These are phyloP conservation scores for Halophytophthora batemanensis DNA, from an alignment of 352 stramenopile genomes.

Conservation along the genomic window DNA sequence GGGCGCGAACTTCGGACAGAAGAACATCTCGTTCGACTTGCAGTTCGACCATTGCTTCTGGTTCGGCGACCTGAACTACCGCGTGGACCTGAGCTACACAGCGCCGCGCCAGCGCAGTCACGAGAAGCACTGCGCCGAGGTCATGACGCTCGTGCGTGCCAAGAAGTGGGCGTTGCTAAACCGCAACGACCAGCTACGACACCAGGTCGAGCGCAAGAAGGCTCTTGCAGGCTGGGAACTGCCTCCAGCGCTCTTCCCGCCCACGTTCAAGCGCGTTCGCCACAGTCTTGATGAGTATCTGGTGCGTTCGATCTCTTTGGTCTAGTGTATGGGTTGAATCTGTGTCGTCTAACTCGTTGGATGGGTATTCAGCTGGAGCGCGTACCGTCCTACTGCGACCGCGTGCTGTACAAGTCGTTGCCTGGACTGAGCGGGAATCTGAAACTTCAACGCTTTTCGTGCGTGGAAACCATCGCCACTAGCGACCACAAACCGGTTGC, in stretches of 20 bases:
- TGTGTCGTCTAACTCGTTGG: neutral
- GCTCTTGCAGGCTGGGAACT: conserved; percentile 66
- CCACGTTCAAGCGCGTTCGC: conserved; percentile 83
- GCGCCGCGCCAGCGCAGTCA: conserved; percentile 40
- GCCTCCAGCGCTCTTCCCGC: conserved; percentile 58
- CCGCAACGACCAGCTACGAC: conserved; percentile 74
- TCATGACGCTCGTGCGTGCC: conserved; percentile 49
- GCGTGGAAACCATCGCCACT: conserved; percentile 60
- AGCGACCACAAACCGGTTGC: conserved; percentile 86
- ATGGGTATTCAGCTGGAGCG: conserved; percentile 45
- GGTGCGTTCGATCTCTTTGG: conserved; percentile 8
- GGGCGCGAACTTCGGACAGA: conserved; percentile 51
- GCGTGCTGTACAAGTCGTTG: conserved; percentile 80
- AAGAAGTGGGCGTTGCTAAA: conserved; percentile 68
- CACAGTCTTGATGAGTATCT: conserved; percentile 34
- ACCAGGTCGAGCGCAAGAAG: conserved; percentile 57
- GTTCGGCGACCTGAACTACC: conserved; percentile 88
- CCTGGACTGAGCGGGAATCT: conserved; percentile 49
- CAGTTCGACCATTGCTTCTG: conserved; percentile 87
- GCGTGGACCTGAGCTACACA: conserved; percentile 68
- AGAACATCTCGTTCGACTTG: conserved; percentile 67
- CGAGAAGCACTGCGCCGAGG: conserved; percentile 66
- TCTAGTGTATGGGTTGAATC: neutral
- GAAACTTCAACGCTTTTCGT: conserved; percentile 55
- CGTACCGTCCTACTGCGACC: conserved; percentile 83